A percentile compares a stretch with the other conserved stretches of the same genome.
These are phyloP conservation scores for Botrytis paeoniae DNA, from an alignment of 2,329 filamentous ascomycete genomes.

Conservation along the genomic window DNA sequence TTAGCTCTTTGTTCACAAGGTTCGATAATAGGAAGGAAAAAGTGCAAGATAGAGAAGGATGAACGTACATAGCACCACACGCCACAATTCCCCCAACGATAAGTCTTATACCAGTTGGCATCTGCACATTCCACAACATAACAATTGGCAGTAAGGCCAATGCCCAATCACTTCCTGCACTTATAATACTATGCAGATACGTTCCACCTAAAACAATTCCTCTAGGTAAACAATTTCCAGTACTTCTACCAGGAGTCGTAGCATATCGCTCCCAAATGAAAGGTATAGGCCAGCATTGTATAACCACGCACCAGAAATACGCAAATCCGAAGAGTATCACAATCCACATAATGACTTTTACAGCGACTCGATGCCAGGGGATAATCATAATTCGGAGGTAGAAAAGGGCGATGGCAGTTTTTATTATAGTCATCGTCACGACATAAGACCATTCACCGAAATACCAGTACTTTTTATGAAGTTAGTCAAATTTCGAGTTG, in stretches of 20 bases:
- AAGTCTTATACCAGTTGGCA: background rate
- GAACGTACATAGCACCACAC: background rate
- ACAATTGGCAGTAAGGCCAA: background rate
- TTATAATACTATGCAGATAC: background rate
- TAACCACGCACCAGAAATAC: background rate
- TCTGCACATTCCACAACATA: background rate
- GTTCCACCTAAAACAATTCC: background rate
- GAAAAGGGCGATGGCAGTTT: background rate
- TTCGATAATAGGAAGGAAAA: too few species aligned
- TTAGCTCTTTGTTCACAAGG: background rate
- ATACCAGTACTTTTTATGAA: background rate
- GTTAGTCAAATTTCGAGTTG: background rate
- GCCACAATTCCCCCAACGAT: background rate
- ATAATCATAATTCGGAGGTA: background rate
- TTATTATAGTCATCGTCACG: background rate
- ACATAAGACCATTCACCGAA: background rate
- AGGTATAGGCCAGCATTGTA: conserved; percentile 3
- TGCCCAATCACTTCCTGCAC: background rate
- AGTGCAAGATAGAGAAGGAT: background rate
- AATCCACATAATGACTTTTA: background rate
- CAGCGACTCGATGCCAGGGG: background rate
- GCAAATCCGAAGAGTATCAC: background rate
- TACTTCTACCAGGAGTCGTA: background rate
- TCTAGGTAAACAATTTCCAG: background rate
- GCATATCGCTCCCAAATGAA: background rate